Base-by-base conservation (phyloP, 345 rosid genomes). In the Rhizophora apiculata region DNA sequence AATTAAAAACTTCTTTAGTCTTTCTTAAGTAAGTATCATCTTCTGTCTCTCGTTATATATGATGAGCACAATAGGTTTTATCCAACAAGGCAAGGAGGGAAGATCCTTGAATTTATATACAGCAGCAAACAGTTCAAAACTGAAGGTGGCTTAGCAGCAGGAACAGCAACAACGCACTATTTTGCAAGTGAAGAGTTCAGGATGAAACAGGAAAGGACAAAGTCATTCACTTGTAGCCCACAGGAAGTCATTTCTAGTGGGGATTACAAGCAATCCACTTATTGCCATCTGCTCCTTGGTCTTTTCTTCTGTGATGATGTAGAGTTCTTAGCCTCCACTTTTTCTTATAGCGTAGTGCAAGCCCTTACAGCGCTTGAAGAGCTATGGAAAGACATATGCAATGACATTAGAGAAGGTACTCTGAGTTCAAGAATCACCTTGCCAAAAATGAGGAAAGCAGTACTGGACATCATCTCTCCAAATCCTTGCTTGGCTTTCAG, bases 151-250 rank as follows among this genome's bases (percentile, higher is more conserved):
- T 63, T 89, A 60, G 85, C 80, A 8, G 86, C 71, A 34, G 98
- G 95, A 74, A 94, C 98, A 13, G 98, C 98, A 32, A 94, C 98
- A 55, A 78, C 98, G 22, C 98, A 94, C 59, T 89, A 85, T 74
- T 94, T 83, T 58, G 82, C 86, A n/a, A 94, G 97, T 66, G 85
- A 94, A 81, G 97, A 94, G 79, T 94, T 89, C 78, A 86, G 76
- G 71, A 85, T 83, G 68, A 94, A 91, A 80, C 97, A 94, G 70
- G 84, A 83, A 70, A 81, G 76, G 24, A 94, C 90, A 0, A 87
- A 85, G 65, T 81, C 86, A 2, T 94, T 88, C 82, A 88, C 95
- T 62, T 88, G 96, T 72, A 94, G 98, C 70, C 97, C 98, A 3
- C 80, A 74, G 62, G 93, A 87, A 64, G 95, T 94, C 36, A 86